These are phyloP conservation scores for Backusella mclennaniae DNA, from an alignment of 192 early-diverging fungal genomes.

Conservation along the genomic window DNA sequence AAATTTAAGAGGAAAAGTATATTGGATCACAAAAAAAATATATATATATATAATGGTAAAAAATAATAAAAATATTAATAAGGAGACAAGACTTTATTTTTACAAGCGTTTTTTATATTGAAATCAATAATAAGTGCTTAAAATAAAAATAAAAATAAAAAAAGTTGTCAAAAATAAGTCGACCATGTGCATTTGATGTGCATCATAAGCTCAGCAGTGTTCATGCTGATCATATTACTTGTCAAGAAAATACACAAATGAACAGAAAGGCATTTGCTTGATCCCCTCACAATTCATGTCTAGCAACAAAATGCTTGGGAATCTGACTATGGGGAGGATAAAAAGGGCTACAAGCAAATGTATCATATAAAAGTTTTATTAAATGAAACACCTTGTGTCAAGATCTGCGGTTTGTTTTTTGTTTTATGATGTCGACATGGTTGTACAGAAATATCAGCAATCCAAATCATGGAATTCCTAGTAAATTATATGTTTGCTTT, in stretches of 20 bases:
- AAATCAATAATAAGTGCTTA: not conserved
- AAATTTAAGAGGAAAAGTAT: not conserved
- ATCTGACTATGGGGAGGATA: not conserved
- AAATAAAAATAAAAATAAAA: not conserved
- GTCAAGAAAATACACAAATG: not conserved
- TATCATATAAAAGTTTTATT: too few relatives aligned
- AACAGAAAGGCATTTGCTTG: not conserved
- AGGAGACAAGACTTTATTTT: not conserved
- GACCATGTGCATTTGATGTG: not conserved
- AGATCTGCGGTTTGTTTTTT: not conserved
- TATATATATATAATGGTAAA: not conserved
- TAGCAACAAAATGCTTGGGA: not conserved
- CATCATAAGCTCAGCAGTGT: not conserved
- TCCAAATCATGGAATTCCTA: too few relatives aligned
- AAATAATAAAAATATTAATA: not conserved
- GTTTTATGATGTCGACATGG: not conserved
- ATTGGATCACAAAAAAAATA: not conserved
- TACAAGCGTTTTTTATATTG: not conserved
- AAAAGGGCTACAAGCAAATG: too few relatives aligned
- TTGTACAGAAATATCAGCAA: not conserved
- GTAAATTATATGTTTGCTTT: too few relatives aligned
- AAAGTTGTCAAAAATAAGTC: not conserved
- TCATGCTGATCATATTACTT: slow-evolving; percentile 4
- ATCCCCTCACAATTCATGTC: not conserved
- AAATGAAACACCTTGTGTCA: not conserved